These are phyloP conservation scores for Ceriops tagal DNA, from an alignment of 345 rosid species.

Conservation along the genomic window DNA sequence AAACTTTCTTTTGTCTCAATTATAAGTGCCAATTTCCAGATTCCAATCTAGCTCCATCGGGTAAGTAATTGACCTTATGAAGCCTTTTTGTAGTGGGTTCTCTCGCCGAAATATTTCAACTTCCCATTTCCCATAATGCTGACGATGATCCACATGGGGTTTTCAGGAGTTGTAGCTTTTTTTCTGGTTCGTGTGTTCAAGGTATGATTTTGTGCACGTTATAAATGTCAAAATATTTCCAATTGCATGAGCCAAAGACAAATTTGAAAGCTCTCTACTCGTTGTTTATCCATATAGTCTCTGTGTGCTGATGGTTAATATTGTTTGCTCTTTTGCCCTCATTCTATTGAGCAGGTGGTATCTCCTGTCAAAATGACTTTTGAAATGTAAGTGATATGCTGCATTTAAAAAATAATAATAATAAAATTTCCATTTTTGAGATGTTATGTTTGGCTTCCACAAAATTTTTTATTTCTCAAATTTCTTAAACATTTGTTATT, in stretches of 20 bases:
- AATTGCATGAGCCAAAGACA: not conserved
- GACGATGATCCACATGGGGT: constrained; percentile 95
- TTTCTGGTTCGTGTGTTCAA: constrained; percentile 87
- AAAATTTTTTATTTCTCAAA: too few relatives aligned
- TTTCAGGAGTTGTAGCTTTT: constrained; percentile 71
- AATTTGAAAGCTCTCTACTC: not conserved
- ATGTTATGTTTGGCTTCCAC: not conserved
- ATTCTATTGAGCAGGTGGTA: constrained; percentile 59
- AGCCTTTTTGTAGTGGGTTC: constrained; percentile 78
- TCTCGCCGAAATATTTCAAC: constrained; percentile 85
- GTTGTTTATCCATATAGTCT: not conserved
- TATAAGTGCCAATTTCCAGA: not conserved
- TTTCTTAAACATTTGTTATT: constrained; percentile 1
- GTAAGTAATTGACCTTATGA: not conserved
- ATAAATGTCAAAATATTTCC: too few relatives aligned
- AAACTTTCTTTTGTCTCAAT: not conserved
- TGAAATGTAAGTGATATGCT: constrained; percentile 61
- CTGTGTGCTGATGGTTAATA: not conserved
- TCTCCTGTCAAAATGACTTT: constrained; percentile 94
- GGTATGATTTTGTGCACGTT: constrained; percentile 39
- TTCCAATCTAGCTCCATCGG: not conserved
- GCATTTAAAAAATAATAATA: not conserved
- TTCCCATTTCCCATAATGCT: constrained; percentile 88
- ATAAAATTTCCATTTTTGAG: not conserved
- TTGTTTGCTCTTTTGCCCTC: not conserved